phyloP scores from a whole-genome alignment of 306 rosid genomes.

The Hippophae gyantsensis region DNA sequence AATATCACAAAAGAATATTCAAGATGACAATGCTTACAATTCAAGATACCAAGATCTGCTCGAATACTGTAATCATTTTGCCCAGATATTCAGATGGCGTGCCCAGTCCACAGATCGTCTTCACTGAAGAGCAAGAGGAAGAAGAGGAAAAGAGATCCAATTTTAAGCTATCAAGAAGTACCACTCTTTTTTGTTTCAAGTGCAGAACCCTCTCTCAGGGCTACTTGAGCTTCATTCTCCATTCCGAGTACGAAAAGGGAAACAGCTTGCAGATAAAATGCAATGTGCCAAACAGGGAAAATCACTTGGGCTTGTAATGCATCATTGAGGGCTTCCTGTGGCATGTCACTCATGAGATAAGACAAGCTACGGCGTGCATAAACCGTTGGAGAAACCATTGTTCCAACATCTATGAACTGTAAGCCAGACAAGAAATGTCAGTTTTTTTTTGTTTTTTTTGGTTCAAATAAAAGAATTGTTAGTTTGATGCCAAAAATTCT shows the following conservation, averaged over 20 bases:
- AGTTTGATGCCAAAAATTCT: too few species aligned
- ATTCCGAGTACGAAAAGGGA: slow-evolving; percentile 51
- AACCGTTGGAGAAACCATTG: slow-evolving; percentile 83
- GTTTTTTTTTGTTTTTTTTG: slow-evolving; percentile 10
- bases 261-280: slow-evolving; percentile 69
- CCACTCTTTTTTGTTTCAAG: slow-evolving; percentile 54
- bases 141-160: slow-evolving; percentile 10
- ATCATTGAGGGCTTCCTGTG: slow-evolving; percentile 74
- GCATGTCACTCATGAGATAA: slow-evolving; percentile 59
- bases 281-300: slow-evolving; percentile 74
- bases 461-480: slow-evolving; percentile 1
- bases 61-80: slow-evolving; percentile 12
- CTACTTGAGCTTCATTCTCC: slow-evolving; percentile 62
- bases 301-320: slow-evolving; percentile 71
- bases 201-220: slow-evolving; percentile 67
- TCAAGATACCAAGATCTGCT: too few species aligned
- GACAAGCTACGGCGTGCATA: slow-evolving; percentile 89
- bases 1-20: slow-evolving; percentile 52
- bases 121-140: slow-evolving; percentile 15
- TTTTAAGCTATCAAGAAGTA: slow-evolving; percentile 22
- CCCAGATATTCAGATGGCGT: slow-evolving; percentile 35
- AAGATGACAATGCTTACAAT: slow-evolving; percentile 27
- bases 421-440: slow-evolving; percentile 24
- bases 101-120: slow-evolving; percentile 24
- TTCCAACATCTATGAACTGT: slow-evolving; percentile 86